Base-by-base conservation (phyloP, 2,329 filamentous ascomycete genomes). In the Ceratocystis albifundus region DNA sequence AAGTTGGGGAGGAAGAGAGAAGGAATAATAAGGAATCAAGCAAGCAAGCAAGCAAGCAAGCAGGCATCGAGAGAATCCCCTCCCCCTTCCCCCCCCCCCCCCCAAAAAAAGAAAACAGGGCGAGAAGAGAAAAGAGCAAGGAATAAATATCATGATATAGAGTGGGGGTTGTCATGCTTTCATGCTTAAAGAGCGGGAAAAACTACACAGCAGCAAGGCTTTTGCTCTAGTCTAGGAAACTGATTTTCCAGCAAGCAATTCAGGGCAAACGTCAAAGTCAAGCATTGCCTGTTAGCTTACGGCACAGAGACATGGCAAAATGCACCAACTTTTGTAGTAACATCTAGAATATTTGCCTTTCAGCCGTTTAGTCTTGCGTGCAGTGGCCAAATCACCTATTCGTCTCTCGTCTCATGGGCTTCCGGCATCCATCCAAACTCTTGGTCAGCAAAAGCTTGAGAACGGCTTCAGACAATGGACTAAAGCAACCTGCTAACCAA, bases 71-170 rank as follows among this genome's bases (percentile, higher is more conserved):
- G 7, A 48, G 30, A 20, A 41, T 55, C n/a, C n/a, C n/a, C n/a
- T n/a, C n/a, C n/a, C n/a, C n/a, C n/a, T n/a, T n/a, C n/a, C n/a
- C n/a, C n/a, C n/a, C n/a, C n/a, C n/a, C n/a, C n/a, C n/a, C n/a
- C n/a, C n/a, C 1, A 5, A 48, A 55, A 53, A 20, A 50, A n/a
- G 36, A 55, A 48, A 50, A 55, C 22, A 44, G 30, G 59, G 41
- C 32, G 59, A 62, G 30, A 45, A 62, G 30, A 45, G 41, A 64
- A 48, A 64, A 55, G 22, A 55, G 32, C 22, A 64, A 6, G 62
- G 62, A 30, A 25, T 53, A 30, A 6, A n/a, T 4, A 41, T 41
- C 36, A 45, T 8, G 48, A 53, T 64, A 22, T 36, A 64, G 17
- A 17, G 32, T 30, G 41, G 25, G 20, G 15, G 22, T 25, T 53